Evolutionary conservation across 75 land plant genomes (phyloP).

Genomic region (Selaginella tamariscina): DNA sequence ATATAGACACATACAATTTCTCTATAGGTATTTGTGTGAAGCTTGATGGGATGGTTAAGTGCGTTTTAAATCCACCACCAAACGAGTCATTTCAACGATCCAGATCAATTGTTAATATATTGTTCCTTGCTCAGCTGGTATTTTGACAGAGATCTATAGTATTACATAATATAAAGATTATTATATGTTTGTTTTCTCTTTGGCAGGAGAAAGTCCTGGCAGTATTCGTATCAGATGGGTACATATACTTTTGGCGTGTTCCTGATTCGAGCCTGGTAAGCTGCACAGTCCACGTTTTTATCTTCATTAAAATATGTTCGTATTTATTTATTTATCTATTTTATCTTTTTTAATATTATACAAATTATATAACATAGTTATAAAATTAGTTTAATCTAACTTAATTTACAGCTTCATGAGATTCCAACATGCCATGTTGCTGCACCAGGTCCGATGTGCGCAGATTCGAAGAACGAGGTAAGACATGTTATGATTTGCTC

Average conservation of each 20-base stretch:
- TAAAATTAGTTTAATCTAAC: neutral
- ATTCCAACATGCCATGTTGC: constrained; percentile 17
- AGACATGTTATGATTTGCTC: neutral
- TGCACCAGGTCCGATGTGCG: constrained; percentile 27
- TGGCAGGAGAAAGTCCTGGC: constrained; percentile 21
- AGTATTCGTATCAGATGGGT: constrained; percentile 26
- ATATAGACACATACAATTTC: neutral
- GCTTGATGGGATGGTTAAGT: constrained; percentile 29
- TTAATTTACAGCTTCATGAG: constrained; percentile 23
- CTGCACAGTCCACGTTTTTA: neutral
- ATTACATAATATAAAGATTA: neutral
- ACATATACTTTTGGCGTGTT: constrained; percentile 28
- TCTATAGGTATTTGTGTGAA: constrained; percentile 29
- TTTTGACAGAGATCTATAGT: neutral
- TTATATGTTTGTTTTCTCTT: neutral
- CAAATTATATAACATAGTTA: neutral
- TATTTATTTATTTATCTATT: neutral
- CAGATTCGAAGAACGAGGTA: constrained; percentile 26
- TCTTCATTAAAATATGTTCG: neutral
- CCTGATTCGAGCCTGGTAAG: constrained; percentile 26
- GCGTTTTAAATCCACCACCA: constrained; percentile 16
- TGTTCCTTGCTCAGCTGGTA: neutral
- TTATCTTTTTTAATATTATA: neutral
- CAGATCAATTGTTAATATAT: constrained; percentile 5
- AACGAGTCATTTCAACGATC: neutral